Base-by-base conservation (phyloP, 331 rosid genomes). In the Quercus lobata region DNA sequence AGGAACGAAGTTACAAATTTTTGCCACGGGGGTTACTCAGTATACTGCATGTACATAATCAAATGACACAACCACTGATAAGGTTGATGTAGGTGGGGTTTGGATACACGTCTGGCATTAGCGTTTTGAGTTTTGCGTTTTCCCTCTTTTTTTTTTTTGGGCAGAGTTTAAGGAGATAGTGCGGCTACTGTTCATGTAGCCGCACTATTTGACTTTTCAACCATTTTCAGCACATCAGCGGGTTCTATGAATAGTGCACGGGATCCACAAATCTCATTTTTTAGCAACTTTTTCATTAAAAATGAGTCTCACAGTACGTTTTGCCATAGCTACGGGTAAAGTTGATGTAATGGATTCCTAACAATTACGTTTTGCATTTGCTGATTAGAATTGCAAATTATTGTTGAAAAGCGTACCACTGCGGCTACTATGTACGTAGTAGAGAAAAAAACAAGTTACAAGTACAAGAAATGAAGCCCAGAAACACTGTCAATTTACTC, bases 371-470 rank as follows among this genome's bases (percentile, higher is more conserved):
- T 63, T 63, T 63, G 11, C 70, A 7, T 63, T 6, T 16, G 70
- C 10, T 15, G 12, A 29, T 1, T 63, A 16, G 44, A 8, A 66
- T 22, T 66, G 15, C 32, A 66, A 66, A 25, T 32, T 66, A 8
- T 66, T 66, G 24, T 4, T 32, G 49, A 27, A 66, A 66, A 66
- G 14, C 49, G 8, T 19, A 18, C 49, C 46, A 37, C 46, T 37
- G 11, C 35, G 35, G 35, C 46, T 8, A 37, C 46, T 3, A 19
- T 19, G 49, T 5, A 3, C 7, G 9, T 32, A 62, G 56, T 34
- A 49, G 66, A 35, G 66, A 41, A 66, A 44, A 58, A 27, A 71
- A 17, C 75, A 74, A 75, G 79, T 66, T 82, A 25, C 86, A 61
- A 15, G 44, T 15, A 16, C 69, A 62, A 63, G 49, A 73, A 71